Evolutionary conservation across 768 basidiomycete genomes (phyloP).

Genomic region (Phylloporus rhodoxanthus): DNA sequence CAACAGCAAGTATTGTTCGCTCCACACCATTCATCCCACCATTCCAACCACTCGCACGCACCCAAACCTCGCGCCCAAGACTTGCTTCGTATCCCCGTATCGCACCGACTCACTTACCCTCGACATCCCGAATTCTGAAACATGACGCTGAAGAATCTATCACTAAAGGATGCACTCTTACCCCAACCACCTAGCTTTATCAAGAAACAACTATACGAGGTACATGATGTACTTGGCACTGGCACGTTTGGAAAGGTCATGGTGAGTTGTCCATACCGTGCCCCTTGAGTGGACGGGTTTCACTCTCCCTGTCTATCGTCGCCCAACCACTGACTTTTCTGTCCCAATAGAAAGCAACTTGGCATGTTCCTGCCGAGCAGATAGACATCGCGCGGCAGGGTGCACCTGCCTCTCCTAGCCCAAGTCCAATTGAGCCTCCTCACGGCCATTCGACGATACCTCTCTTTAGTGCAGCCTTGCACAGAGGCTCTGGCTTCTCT

Average conservation of each 20-base stretch:
- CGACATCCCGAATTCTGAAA: neutral
- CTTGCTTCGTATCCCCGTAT: neutral
- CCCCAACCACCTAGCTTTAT: conserved; percentile 79
- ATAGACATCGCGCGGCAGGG: conserved; percentile 51
- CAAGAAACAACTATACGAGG: conserved; percentile 80
- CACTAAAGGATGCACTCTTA: conserved; percentile 54
- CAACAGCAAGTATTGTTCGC: neutral
- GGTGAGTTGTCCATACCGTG: conserved; percentile 38
- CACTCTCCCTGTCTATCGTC: neutral
- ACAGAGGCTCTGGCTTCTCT: conserved; percentile 13
- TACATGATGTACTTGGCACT: conserved; percentile 66
- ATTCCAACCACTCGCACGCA: neutral
- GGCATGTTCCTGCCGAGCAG: conserved; percentile 67
- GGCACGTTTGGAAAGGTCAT: conserved; percentile 92
- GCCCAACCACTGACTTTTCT: neutral
- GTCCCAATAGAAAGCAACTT: conserved; percentile 56
- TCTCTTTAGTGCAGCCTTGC: conserved; percentile 24
- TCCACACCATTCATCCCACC: neutral
- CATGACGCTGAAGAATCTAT: conserved; percentile 30
- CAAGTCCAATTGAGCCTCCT: conserved; percentile 17
- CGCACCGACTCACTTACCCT: neutral
- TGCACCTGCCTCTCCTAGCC: conserved; percentile 38
- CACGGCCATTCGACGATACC: conserved; percentile 25
- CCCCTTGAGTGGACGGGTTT: neutral
- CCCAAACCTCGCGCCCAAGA: too few species aligned